These are phyloP conservation scores for Apophysomyces ossiformis DNA, from an alignment of 371 early-diverging fungal species.

Conservation along the genomic window DNA sequence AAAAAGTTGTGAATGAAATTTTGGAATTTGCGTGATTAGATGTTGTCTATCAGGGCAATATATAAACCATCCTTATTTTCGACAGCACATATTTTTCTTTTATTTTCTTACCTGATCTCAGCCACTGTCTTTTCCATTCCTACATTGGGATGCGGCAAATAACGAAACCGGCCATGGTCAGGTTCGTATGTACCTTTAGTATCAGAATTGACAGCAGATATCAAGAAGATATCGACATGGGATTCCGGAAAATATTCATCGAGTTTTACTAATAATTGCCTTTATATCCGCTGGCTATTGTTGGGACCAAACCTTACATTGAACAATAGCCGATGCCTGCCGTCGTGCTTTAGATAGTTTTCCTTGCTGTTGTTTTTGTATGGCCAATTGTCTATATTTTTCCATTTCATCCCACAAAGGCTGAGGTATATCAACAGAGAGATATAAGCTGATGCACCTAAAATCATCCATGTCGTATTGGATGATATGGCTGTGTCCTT, in stretches of 20 bases:
- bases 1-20: background rate
- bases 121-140: background rate
- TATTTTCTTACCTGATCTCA: background rate
- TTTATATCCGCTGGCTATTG: background rate
- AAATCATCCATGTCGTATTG: background rate
- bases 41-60: background rate
- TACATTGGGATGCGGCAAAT: background rate
- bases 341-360: background rate
- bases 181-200: background rate
- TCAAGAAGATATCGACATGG: background rate
- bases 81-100: background rate
- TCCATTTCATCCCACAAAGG: slow-evolving; percentile 8
- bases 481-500: background rate
- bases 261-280: background rate
- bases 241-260: background rate
- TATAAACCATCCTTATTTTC: background rate
- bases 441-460: background rate
- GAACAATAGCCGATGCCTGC: background rate
- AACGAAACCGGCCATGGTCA: background rate
- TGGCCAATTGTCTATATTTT: background rate
- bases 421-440: slow-evolving; percentile 4
- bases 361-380: background rate
- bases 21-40: background rate
- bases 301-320: background rate
- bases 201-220: background rate